A percentile compares a stretch with the other conserved stretches of the same genome.
Evolutionary conservation across 305 asterid genomes (phyloP).

Genomic region (Fraxinus angustifolia): DNA sequence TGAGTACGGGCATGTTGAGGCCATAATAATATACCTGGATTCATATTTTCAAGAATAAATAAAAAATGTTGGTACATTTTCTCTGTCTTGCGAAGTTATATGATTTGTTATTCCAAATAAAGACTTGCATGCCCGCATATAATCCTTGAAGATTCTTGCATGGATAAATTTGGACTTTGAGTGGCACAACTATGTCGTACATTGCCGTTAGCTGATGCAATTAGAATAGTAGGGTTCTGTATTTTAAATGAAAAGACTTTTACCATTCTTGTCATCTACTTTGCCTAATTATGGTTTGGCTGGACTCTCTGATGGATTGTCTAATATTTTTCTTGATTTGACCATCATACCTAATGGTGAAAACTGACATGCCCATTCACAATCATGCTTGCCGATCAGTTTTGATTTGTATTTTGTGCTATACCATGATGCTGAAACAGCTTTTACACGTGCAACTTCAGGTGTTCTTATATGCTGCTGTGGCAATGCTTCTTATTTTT

Average conservation of each 20-base stretch:
- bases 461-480: slow-evolving; percentile 86
- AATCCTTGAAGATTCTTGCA: neutral
- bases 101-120: neutral
- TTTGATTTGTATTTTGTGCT: neutral
- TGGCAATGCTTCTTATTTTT: slow-evolving; percentile 77
- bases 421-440: slow-evolving; percentile 18
- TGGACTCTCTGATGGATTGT: neutral
- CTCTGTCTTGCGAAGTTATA: neutral
- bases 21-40: neutral
- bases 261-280: neutral
- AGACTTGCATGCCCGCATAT: neutral
- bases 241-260: neutral
- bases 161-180: neutral
- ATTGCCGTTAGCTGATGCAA: neutral
- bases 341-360: slow-evolving; percentile 14
- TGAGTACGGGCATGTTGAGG: neutral
- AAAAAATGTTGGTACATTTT: neutral
- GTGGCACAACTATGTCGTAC: neutral
- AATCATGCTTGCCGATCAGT: slow-evolving; percentile 4
- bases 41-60: neutral
- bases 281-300: slow-evolving; percentile 6
- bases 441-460: slow-evolving; percentile 37
- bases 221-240: neutral
- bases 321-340: slow-evolving; percentile 11
- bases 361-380: slow-evolving; percentile 8